Conservation (phyloP, 176 grass and related monocot species). For the Aegilops longissima region DNA sequence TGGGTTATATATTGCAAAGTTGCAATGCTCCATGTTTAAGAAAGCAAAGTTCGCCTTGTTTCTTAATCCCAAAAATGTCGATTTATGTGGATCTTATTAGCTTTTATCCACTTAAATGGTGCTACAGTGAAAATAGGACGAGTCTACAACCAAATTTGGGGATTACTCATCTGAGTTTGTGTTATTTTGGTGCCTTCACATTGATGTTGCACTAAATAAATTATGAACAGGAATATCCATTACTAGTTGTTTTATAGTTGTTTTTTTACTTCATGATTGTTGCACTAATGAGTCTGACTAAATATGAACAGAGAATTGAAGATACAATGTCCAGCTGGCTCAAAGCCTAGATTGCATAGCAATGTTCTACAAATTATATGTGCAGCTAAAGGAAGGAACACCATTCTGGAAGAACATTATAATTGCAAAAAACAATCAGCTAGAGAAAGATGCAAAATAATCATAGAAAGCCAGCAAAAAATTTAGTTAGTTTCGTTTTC, state of each 20-base stretch:
- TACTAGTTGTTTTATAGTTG: no score
- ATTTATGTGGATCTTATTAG: not conserved
- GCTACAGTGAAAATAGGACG: no score
- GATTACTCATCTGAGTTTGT: not conserved
- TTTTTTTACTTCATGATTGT: not conserved
- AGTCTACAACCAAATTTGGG: not conserved
- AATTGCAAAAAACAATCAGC: not conserved
- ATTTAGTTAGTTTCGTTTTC: slow-evolving; percentile 15
- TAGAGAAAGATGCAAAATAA: not conserved
- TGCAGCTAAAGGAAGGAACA: not conserved
- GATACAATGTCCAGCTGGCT: not conserved
- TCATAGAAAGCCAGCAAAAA: not conserved
- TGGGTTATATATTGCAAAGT: not conserved
- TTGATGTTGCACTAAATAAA: not conserved
- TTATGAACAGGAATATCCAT: not conserved
- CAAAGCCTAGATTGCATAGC: not conserved
- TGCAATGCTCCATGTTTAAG: not conserved
- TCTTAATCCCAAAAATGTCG: not conserved
- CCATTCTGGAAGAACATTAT: not conserved
- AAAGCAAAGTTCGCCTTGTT: not conserved
- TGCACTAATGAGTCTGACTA: not conserved
- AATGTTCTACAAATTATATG: not conserved
- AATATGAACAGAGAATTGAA: not conserved
- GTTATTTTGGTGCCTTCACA: not conserved
- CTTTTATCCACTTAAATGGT: no score